These are phyloP conservation scores for Gastrolobium bilobum DNA, from an alignment of 306 rosid genomes.

Conservation along the genomic window DNA sequence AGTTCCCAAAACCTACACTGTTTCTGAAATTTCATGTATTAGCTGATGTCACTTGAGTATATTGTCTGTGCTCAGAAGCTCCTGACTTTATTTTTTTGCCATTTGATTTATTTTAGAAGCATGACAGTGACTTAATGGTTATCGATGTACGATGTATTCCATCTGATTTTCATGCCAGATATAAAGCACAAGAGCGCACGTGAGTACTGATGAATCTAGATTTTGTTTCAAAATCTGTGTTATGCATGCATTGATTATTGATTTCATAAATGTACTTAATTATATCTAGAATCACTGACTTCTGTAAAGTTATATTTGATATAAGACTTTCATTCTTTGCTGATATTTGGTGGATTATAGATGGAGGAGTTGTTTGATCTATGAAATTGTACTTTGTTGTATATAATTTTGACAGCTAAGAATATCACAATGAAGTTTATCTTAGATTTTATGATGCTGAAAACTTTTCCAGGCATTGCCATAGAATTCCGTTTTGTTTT, in stretches of 20 bases:
- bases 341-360: constrained; percentile 5
- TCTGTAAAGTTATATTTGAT: constrained; percentile 2
- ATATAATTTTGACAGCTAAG: neutral
- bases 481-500: constrained; percentile 1
- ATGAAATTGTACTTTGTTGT: neutral
- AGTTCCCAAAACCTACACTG: constrained; percentile 16
- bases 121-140: constrained; percentile 78
- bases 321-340: neutral
- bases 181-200: constrained; percentile 94
- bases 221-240: constrained; percentile 22
- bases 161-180: constrained; percentile 88
- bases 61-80: constrained; percentile 34
- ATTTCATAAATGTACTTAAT: neutral
- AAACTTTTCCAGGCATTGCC: constrained; percentile 20
- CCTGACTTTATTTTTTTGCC: constrained; percentile 31
- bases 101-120: constrained; percentile 64
- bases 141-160: constrained; percentile 82
- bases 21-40: constrained; percentile 32
- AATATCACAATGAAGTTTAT: constrained; percentile 26
- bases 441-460: constrained; percentile 20
- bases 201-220: constrained; percentile 60
- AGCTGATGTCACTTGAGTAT: constrained; percentile 25
- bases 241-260: neutral
- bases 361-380: constrained; percentile 27
- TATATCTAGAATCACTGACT: constrained; percentile 34